Base-by-base conservation (phyloP, 1,284 basidiomycete genomes). In the Mycosarcoma maydis region DNA sequence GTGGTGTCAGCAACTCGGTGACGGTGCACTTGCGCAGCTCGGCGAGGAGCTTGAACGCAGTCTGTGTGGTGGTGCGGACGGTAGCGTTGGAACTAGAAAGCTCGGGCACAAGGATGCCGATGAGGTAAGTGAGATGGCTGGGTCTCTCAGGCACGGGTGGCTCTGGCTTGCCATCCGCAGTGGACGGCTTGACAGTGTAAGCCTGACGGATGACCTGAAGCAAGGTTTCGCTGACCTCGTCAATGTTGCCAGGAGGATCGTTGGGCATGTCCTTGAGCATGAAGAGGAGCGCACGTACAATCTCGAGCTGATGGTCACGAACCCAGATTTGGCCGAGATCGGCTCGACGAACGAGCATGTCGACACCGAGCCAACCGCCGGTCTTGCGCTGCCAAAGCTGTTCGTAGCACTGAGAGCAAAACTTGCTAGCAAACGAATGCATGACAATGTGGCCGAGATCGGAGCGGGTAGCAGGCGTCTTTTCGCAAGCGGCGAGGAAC, bases 221-320 rank as follows among this genome's bases (percentile, higher is more conserved):
- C 49, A 98, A 85, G 27, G 93, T 89, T 49, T 91, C 88, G 23
- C 89, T 85, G 33, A 97, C 90, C 46, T 90, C 87, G 33, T 90
- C 87, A 30, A 94, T 88, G 72, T 94, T 90, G 20, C 88, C 87
- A 0, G 93, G 92, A 37, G 94, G 87, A 72, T 98, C 94, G 69
- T 88, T 88, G 0, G 96, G 94, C 80, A 97, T 91, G 80, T 98
- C 95, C 81, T 98, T 98, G 45, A 99, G 85, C 65, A 95, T 91
- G 79, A 94, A 94, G 40, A 98, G 85, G 29, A 99, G 86, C 5
- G 92, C 94, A 40, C 94, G 90, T 46, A 94, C 88, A 66, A 97
- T 89, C 75, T 98, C 95, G 39, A 92, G 87, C 81, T 96, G 91
- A 42, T 93, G 89, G 54, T 96, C 92, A 61, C 88, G 86, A 44